These are phyloP conservation scores for Alternaria sp. DNA, from an alignment of 2,329 filamentous ascomycete genomes.

Conservation along the genomic window DNA sequence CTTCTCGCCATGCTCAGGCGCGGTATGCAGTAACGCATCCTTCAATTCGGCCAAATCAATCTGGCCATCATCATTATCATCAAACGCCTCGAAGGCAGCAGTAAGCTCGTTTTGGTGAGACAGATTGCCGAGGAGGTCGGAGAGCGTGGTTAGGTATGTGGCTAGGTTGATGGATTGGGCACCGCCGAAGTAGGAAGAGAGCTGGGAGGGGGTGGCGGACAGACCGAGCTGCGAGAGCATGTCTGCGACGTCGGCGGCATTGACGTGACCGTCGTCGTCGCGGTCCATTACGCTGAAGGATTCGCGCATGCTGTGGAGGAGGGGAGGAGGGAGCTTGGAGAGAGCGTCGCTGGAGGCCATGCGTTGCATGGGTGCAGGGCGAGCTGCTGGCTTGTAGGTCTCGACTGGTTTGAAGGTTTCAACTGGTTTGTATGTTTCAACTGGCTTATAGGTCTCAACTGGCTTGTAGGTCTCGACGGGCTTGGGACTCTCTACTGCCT, in stretches of 20 bases:
- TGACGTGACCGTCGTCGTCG: slow-evolving; percentile 84
- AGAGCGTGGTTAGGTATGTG: slow-evolving; percentile 83
- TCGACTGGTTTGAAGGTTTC: slow-evolving; percentile 52
- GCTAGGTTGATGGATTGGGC: slow-evolving; percentile 80
- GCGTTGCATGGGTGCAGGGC: slow-evolving; percentile 37
- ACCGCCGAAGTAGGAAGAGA: slow-evolving; percentile 82
- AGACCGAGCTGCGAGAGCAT: slow-evolving; percentile 89
- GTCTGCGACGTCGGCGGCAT: slow-evolving; percentile 82
- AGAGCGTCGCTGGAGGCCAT: slow-evolving; percentile 53
- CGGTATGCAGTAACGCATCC: slow-evolving; percentile 82
- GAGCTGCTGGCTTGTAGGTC: slow-evolving; percentile 20
- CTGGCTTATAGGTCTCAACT: slow-evolving; percentile 57
- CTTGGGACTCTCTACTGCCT: slow-evolving; percentile 41
- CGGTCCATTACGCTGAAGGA: slow-evolving; percentile 93
- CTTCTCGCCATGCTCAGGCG: slow-evolving; percentile 66
- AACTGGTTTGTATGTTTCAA: slow-evolving; percentile 52
- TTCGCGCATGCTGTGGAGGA: slow-evolving; percentile 87
- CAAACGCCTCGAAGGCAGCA: slow-evolving; percentile 92
- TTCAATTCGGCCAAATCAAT: slow-evolving; percentile 83
- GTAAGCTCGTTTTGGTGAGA: slow-evolving; percentile 82
- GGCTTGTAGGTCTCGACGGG: slow-evolving; percentile 55
- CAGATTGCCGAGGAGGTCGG: slow-evolving; percentile 74
- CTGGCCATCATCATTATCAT: slow-evolving; percentile 94
- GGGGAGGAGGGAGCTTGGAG: slow-evolving; percentile 78
- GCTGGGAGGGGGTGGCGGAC: slow-evolving; percentile 72